phyloP scores from a whole-genome alignment of 2,329 filamentous ascomycete genomes.

The Talaromyces islandicus region DNA sequence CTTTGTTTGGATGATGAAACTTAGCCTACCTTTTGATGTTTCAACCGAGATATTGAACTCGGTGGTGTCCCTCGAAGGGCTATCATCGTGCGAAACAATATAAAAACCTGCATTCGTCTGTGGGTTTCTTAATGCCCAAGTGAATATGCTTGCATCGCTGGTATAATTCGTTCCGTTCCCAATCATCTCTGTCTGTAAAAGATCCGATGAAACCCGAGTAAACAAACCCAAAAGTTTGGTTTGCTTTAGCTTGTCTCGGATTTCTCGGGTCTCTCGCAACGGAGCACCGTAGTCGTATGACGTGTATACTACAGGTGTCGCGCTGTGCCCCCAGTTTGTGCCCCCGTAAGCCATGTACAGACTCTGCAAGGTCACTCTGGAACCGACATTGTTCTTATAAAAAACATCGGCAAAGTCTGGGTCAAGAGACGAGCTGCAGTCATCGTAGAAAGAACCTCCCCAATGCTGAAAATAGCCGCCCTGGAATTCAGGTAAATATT shows the following conservation, averaged over 20 bases:
- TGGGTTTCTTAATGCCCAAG: slow-evolving; percentile 49
- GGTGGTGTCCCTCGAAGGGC: slow-evolving; percentile 39
- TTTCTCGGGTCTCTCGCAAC: slow-evolving; percentile 66
- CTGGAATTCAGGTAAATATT: slow-evolving; percentile 57
- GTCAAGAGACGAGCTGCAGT: slow-evolving; percentile 61
- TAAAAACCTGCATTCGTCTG: slow-evolving; percentile 48
- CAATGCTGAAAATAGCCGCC: slow-evolving; percentile 68
- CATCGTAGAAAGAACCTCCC: slow-evolving; percentile 64
- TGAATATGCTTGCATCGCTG: slow-evolving; percentile 38
- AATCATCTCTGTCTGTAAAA: slow-evolving; percentile 49
- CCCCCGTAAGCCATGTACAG: slow-evolving; percentile 75
- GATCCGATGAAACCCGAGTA: slow-evolving; percentile 45
- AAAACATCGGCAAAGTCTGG: slow-evolving; percentile 70
- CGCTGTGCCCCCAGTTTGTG: slow-evolving; percentile 78
- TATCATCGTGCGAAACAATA: slow-evolving; percentile 42
- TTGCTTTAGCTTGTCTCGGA: slow-evolving; percentile 74
- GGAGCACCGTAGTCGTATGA: slow-evolving; percentile 57
- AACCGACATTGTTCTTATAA: slow-evolving; percentile 68
- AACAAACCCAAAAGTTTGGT: slow-evolving; percentile 37
- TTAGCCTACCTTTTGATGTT: slow-evolving; percentile 42
- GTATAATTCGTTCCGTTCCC: slow-evolving; percentile 50
- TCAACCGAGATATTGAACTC: slow-evolving; percentile 44
- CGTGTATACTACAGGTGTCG: slow-evolving; percentile 60
- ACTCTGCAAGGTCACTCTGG: slow-evolving; percentile 63
- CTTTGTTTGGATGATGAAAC: slow-evolving; percentile 15